phyloP scores from a whole-genome alignment of 176 grass and related monocot genomes.

The Eleusine coracana region DNA sequence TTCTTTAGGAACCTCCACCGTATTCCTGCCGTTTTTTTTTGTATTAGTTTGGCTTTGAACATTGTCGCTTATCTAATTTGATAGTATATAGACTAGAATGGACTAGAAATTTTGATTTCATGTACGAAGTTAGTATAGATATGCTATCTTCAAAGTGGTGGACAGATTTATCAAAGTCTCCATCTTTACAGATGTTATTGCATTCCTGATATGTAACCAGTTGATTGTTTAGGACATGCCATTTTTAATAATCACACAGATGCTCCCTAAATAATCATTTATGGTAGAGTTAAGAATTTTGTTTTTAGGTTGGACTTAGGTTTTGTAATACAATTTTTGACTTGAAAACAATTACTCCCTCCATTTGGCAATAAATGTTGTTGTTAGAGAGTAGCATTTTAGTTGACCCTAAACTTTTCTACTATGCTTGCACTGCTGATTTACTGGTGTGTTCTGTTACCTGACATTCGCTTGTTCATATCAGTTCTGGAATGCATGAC shows the following conservation, averaged over 20 bases:
- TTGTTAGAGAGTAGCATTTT: background rate
- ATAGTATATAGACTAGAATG: background rate
- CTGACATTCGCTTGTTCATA: background rate
- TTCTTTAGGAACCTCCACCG: background rate
- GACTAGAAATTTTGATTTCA: background rate
- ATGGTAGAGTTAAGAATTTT: background rate
- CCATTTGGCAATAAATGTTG: no score
- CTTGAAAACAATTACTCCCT: background rate
- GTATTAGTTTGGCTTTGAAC: background rate
- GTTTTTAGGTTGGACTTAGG: background rate
- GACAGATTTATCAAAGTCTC: background rate
- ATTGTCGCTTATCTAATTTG: background rate
- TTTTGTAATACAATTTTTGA: background rate
- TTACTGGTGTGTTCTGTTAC: background rate
- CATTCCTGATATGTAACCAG: background rate
- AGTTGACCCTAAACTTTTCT: background rate
- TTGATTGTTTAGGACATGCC: background rate
- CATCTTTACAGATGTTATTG: background rate
- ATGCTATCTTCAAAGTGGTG: background rate
- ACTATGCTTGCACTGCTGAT: background rate
- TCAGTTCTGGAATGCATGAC: background rate
- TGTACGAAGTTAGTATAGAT: background rate
- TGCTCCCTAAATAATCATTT: background rate
- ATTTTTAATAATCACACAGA: background rate
- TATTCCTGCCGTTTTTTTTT: background rate